These are phyloP conservation scores for Acephala macrosclerotiorum DNA, from an alignment of 2,329 filamentous ascomycete species.

Conservation along the genomic window DNA sequence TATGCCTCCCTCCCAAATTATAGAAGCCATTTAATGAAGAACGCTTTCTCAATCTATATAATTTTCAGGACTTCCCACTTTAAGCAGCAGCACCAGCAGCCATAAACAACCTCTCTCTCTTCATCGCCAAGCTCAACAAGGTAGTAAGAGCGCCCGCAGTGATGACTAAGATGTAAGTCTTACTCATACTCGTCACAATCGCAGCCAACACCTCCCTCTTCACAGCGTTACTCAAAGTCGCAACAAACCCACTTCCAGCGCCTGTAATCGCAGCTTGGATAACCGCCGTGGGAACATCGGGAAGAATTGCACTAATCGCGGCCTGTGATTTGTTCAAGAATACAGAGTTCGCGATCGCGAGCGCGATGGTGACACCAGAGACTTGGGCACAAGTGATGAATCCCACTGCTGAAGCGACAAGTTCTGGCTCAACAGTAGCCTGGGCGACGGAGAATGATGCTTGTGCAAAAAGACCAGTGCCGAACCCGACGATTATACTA, in stretches of 20 bases:
- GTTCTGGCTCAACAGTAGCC: slow-evolving; percentile 43
- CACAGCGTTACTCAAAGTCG: slow-evolving; percentile 25
- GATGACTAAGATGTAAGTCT: slow-evolving; percentile 46
- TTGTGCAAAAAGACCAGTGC: slow-evolving; percentile 48
- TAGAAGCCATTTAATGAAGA: too few species aligned
- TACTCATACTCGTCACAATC: slow-evolving; percentile 45
- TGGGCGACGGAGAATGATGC: slow-evolving; percentile 49
- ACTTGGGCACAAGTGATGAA: slow-evolving; percentile 50
- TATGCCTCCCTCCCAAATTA: too few species aligned
- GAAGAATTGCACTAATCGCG: slow-evolving; percentile 41
- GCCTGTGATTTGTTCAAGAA: slow-evolving; percentile 47
- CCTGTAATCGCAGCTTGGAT: slow-evolving; percentile 44
- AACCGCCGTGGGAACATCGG: slow-evolving; percentile 34
- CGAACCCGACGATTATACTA: slow-evolving; percentile 49
- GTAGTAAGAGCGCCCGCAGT: slow-evolving; percentile 44
- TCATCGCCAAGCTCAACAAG: slow-evolving; percentile 44
- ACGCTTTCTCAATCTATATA: too few species aligned
- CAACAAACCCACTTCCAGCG: slow-evolving; percentile 36
- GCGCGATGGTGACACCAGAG: slow-evolving; percentile 46
- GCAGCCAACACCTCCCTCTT: slow-evolving; percentile 41
- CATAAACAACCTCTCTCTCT: slow-evolving; percentile 47
- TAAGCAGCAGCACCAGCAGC: slow-evolving; percentile 34
- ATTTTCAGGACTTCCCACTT: too few species aligned
- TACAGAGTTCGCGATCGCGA: slow-evolving; percentile 48
- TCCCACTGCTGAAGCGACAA: slow-evolving; percentile 46